Conservation (phyloP, 1,284 basidiomycete species). For the Blastosporella zonata region DNA sequence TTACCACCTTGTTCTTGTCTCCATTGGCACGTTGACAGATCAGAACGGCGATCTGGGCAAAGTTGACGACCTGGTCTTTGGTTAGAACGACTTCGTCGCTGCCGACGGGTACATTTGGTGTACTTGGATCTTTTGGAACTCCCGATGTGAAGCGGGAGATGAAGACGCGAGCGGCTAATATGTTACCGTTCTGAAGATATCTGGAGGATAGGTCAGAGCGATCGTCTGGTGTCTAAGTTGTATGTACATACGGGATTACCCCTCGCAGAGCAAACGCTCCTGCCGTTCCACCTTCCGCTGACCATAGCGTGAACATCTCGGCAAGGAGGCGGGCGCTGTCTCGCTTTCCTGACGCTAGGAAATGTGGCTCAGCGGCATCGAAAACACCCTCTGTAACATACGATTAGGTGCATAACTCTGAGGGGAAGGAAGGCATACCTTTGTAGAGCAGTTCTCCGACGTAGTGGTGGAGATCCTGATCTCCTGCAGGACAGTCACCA, state of each 20-base stretch:
- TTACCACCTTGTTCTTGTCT: constrained; percentile 64
- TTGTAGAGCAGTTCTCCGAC: constrained; percentile 85
- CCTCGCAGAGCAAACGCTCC: constrained; percentile 82
- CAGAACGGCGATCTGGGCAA: constrained; percentile 81
- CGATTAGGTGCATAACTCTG: not conserved
- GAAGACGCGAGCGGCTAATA: constrained; percentile 84
- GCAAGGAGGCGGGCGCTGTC: constrained; percentile 87
- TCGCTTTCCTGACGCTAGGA: constrained; percentile 80
- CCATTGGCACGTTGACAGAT: constrained; percentile 83
- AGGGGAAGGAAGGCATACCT: constrained; percentile 45
- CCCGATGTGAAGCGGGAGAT: constrained; percentile 72
- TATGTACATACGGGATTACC: constrained; percentile 66
- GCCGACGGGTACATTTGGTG: constrained; percentile 38
- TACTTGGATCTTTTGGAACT: constrained; percentile 38
- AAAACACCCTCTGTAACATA: constrained; percentile 63
- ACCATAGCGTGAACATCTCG: constrained; percentile 84
- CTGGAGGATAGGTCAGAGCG: constrained; percentile 34
- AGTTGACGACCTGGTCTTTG: constrained; percentile 75
- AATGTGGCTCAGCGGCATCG: constrained; percentile 73
- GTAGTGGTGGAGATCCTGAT: constrained; percentile 83
- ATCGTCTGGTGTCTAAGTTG: not conserved
- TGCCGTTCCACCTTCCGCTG: constrained; percentile 36
- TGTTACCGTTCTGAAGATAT: constrained; percentile 84
- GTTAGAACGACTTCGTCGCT: constrained; percentile 71
- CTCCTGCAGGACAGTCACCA: constrained; percentile 78